These are phyloP conservation scores for Capronia epimyces DNA, from an alignment of 2,329 filamentous ascomycete genomes.

Conservation along the genomic window DNA sequence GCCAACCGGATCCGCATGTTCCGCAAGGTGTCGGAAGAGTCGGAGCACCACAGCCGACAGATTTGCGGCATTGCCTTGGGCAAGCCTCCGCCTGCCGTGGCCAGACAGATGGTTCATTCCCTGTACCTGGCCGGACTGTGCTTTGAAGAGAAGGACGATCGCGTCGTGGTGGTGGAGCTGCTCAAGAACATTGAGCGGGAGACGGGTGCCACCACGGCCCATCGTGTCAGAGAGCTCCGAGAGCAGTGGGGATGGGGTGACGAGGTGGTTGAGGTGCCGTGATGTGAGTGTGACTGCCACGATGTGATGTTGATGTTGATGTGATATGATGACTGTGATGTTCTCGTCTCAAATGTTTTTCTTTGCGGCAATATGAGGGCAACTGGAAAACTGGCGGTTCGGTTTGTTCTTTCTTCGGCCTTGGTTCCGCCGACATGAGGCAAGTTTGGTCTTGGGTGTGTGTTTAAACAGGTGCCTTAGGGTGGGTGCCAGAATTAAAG, in stretches of 20 bases:
- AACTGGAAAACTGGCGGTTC: no score
- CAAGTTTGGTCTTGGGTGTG: no score
- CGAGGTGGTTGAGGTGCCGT: slow-evolving; percentile 4
- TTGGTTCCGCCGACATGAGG: no score
- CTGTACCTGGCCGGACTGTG: slow-evolving; percentile 60
- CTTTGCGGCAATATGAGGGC: no score
- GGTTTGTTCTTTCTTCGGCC: no score
- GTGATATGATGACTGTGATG: not conserved
- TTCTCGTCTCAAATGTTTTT: no score
- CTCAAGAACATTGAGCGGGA: slow-evolving; percentile 58
- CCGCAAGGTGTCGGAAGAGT: slow-evolving; percentile 51
- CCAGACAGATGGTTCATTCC: slow-evolving; percentile 55
- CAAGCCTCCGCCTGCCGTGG: slow-evolving; percentile 51
- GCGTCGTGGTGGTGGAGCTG: slow-evolving; percentile 51
- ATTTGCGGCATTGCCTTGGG: slow-evolving; percentile 57
- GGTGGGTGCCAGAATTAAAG: no score
- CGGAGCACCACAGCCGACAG: slow-evolving; percentile 54
- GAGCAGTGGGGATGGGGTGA: slow-evolving; percentile 23
- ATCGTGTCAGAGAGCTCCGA: slow-evolving; percentile 43
- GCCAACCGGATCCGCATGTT: slow-evolving; percentile 53
- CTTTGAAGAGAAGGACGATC: slow-evolving; percentile 50
- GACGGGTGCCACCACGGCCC: slow-evolving; percentile 59
- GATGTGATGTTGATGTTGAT: not conserved
- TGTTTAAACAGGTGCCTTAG: no score
- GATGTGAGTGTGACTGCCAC: no score